These are phyloP conservation scores for Mucor sp. DNA, from an alignment of 371 early-diverging fungal genomes.

Conservation along the genomic window DNA sequence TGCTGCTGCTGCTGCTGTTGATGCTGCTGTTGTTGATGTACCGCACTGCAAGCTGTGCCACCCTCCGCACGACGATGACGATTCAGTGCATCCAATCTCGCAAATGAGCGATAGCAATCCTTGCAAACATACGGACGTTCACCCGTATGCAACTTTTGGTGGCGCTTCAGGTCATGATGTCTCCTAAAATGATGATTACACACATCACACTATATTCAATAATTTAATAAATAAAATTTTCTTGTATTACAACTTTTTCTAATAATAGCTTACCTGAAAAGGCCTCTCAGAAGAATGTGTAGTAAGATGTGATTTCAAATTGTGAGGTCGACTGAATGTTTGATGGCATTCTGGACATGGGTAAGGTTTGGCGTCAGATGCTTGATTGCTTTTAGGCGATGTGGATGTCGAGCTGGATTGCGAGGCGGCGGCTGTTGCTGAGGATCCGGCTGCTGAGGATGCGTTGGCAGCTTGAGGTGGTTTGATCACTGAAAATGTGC, in stretches of 20 bases:
- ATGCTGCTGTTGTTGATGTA: constrained; percentile 23
- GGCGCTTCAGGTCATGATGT: constrained; percentile 79
- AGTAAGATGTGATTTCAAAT: constrained; percentile 47
- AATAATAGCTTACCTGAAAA: constrained; percentile 32
- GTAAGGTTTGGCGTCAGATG: constrained; percentile 26
- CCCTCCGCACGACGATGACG: constrained; percentile 72
- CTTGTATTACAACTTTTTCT: constrained; percentile 6
- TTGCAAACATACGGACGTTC: constrained; percentile 65
- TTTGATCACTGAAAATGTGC: constrained; percentile 27
- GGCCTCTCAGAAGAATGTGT: constrained; percentile 45
- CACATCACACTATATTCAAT: constrained; percentile 36
- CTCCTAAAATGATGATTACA: constrained; percentile 65
- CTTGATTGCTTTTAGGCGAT: neutral
- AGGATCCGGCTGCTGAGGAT: neutral
- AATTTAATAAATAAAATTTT: constrained; percentile 9
- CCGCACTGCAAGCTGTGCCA: constrained; percentile 41
- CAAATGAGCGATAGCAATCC: constrained; percentile 62
- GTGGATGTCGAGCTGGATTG: neutral
- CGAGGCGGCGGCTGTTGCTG: neutral
- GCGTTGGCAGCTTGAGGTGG: constrained; percentile 10
- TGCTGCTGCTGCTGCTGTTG: constrained; percentile 1
- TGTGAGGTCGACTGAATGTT: constrained; percentile 43
- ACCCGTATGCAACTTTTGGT: constrained; percentile 77
- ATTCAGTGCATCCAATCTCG: constrained; percentile 78
- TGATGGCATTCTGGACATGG: constrained; percentile 42